These are phyloP conservation scores for Mycosphaerelloides madeirae DNA, from an alignment of 2,329 filamentous ascomycete genomes.

Conservation along the genomic window DNA sequence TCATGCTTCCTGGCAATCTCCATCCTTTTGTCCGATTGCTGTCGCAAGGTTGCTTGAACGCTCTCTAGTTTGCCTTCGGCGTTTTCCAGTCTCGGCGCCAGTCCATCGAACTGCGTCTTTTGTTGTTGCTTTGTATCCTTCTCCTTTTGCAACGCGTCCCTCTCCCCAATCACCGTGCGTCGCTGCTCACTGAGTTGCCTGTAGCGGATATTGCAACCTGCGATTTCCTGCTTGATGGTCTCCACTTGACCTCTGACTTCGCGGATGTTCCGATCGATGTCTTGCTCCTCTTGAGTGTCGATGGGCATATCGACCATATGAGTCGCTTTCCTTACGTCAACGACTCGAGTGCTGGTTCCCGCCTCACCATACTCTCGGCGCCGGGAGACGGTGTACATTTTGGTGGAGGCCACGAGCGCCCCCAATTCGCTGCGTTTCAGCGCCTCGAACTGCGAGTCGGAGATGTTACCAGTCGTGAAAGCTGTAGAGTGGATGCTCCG, in stretches of 20 bases:
- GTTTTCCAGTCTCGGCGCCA: constrained; percentile 67
- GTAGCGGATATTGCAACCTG: constrained; percentile 15
- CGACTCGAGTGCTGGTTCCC: constrained; percentile 66
- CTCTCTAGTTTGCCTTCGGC: constrained; percentile 45
- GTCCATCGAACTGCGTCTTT: constrained; percentile 57
- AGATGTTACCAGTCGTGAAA: constrained; percentile 59
- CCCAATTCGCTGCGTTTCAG: constrained; percentile 54
- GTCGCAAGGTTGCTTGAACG: constrained; percentile 37
- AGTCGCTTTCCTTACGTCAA: constrained; percentile 55
- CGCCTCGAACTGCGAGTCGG: constrained; percentile 62
- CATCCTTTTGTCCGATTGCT: constrained; percentile 46
- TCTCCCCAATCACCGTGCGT: constrained; percentile 26
- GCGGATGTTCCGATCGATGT: constrained; percentile 52
- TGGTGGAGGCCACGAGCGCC: constrained; percentile 65
- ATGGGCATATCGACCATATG: constrained; percentile 76
- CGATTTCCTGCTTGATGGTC: constrained; percentile 36
- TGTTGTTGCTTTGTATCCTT: constrained; percentile 53
- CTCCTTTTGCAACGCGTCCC: constrained; percentile 42
- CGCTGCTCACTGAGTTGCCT: constrained; percentile 20
- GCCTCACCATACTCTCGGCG: constrained; percentile 75
- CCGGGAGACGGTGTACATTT: constrained; percentile 61
- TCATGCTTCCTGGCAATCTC: constrained; percentile 44
- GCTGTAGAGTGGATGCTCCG: constrained; percentile 64
- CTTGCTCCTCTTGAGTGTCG: constrained; percentile 59
- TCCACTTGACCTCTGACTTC: constrained; percentile 38